A percentile compares a stretch with the other conserved stretches of the same genome.
phyloP scores from a whole-genome alignment of 2,329 filamentous ascomycete genomes.

The Neofusicoccum umdonicola region DNA sequence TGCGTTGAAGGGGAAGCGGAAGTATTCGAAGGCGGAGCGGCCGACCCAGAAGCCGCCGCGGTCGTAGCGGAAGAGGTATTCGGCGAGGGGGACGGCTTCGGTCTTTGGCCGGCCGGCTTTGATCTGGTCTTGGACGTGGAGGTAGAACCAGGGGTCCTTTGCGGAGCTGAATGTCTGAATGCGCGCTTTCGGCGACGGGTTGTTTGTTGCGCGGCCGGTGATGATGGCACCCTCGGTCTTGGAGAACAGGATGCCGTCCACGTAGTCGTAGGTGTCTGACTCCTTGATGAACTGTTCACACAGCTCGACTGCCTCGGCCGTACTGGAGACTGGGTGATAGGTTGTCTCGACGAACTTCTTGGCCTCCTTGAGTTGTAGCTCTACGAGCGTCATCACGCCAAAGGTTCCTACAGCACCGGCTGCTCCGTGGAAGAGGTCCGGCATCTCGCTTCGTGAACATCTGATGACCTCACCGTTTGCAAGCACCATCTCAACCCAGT shows the following conservation, averaged over 20 bases:
- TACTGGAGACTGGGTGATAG: slow-evolving; percentile 44
- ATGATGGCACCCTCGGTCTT: slow-evolving; percentile 43
- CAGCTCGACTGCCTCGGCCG: slow-evolving; percentile 43
- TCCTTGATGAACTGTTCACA: slow-evolving; percentile 35
- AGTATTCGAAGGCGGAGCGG: slow-evolving; percentile 62
- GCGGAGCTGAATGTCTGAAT: slow-evolving; percentile 40
- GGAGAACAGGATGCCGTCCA: slow-evolving; percentile 52
- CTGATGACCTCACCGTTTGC: slow-evolving; percentile 57
- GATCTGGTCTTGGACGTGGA: slow-evolving; percentile 39
- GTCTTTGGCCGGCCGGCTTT: slow-evolving; percentile 31
- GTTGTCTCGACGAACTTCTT: slow-evolving; percentile 50
- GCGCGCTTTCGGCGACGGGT: neutral
- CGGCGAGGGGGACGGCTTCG: slow-evolving; percentile 60
- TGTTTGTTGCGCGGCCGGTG: slow-evolving; percentile 44
- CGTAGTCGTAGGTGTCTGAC: slow-evolving; percentile 40
- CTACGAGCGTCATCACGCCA: slow-evolving; percentile 61
- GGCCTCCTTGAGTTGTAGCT: slow-evolving; percentile 47
- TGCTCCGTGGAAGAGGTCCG: slow-evolving; percentile 64
- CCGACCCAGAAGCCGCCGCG: slow-evolving; percentile 69
- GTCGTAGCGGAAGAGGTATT: slow-evolving; percentile 72
- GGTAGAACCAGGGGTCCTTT: slow-evolving; percentile 53
- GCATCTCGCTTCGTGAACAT: slow-evolving; percentile 54
- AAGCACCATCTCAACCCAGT: slow-evolving; percentile 63
- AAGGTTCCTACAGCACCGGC: slow-evolving; percentile 66
- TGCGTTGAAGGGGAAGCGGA: slow-evolving; percentile 63